phyloP scores from a whole-genome alignment of 768 basidiomycete species.

The Kwoniella dejecticola region DNA sequence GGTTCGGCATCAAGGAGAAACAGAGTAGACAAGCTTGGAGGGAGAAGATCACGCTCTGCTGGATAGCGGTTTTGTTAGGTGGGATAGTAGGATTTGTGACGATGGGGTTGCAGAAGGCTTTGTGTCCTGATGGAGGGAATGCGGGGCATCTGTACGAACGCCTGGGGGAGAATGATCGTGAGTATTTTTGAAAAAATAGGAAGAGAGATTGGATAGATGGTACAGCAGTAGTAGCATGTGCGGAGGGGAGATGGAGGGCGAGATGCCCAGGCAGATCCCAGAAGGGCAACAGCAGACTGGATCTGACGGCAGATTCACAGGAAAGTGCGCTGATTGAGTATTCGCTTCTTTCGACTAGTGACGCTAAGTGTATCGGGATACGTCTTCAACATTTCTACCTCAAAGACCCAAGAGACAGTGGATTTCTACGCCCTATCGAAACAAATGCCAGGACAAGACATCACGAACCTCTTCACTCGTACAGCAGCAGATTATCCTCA shows the following conservation, averaged over 20 bases:
- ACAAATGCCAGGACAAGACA: conserved; percentile 74
- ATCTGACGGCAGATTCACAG: background rate
- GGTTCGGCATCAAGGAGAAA: conserved; percentile 80
- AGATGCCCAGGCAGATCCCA: no score
- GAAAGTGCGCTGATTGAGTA: background rate
- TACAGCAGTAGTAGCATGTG: no score
- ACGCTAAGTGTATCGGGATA: conserved; percentile 76
- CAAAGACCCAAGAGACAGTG: conserved; percentile 62
- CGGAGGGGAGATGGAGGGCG: no score
- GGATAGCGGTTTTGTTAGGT: conserved; percentile 78
- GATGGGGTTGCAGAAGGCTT: conserved; percentile 86
- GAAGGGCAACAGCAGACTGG: no score
- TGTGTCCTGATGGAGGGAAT: conserved; percentile 69
- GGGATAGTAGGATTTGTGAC: conserved; percentile 84
- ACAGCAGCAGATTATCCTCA: conserved; percentile 65
- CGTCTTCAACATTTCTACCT: conserved; percentile 71
- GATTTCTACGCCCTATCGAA: conserved; percentile 65
- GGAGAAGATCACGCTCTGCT: conserved; percentile 92
- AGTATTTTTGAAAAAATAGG: no score
- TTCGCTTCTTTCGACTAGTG: conserved; percentile 58
- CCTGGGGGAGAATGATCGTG: conserved; percentile 41
- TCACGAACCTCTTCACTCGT: conserved; percentile 81
- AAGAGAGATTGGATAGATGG: no score
- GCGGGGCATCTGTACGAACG: conserved; percentile 29
- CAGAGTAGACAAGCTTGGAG: conserved; percentile 87